A percentile compares a stretch with the other conserved stretches of the same genome.
Conservation (phyloP, 2,329 filamentous ascomycete species). For the Pezicula neosporulosa region DNA sequence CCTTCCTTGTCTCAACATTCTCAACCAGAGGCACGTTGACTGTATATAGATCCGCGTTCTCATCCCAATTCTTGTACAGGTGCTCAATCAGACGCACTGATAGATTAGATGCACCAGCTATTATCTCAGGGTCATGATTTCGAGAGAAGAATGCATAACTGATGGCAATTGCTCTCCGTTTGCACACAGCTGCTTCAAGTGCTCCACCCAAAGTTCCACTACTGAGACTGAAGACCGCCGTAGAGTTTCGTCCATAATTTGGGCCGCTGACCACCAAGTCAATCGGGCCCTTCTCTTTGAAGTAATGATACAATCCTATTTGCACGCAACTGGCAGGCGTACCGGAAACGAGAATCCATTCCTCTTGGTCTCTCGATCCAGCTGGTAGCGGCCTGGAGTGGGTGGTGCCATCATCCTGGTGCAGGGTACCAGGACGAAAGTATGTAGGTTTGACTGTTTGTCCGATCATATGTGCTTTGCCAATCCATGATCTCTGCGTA, state of each 20-base stretch:
- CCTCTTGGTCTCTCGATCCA: constrained; percentile 53
- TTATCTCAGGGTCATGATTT: constrained; percentile 79
- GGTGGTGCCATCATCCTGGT: constrained; percentile 63
- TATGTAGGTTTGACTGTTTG: constrained; percentile 81
- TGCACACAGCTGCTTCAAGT: constrained; percentile 72
- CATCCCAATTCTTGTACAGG: constrained; percentile 71
- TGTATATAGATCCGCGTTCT: constrained; percentile 76
- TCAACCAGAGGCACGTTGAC: constrained; percentile 87
- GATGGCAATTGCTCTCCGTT: constrained; percentile 71
- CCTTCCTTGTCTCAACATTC: constrained; percentile 66
- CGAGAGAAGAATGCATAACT: constrained; percentile 87
- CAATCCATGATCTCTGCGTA: constrained; percentile 94
- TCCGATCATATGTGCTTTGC: constrained; percentile 94
- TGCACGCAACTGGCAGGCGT: constrained; percentile 80
- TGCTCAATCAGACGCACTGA: constrained; percentile 76
- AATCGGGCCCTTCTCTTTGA: constrained; percentile 65
- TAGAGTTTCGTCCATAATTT: constrained; percentile 82
- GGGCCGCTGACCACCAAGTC: constrained; percentile 78
- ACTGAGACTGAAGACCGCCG: constrained; percentile 73
- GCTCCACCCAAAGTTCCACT: constrained; percentile 76
- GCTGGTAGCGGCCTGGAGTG: constrained; percentile 54
- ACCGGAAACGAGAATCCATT: constrained; percentile 80
- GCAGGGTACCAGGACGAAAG: constrained; percentile 65
- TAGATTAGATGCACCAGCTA: constrained; percentile 71
- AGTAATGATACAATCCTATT: constrained; percentile 79